Base-by-base conservation (phyloP, 2,329 filamentous ascomycete species). In the Juglanconis oblonga region DNA sequence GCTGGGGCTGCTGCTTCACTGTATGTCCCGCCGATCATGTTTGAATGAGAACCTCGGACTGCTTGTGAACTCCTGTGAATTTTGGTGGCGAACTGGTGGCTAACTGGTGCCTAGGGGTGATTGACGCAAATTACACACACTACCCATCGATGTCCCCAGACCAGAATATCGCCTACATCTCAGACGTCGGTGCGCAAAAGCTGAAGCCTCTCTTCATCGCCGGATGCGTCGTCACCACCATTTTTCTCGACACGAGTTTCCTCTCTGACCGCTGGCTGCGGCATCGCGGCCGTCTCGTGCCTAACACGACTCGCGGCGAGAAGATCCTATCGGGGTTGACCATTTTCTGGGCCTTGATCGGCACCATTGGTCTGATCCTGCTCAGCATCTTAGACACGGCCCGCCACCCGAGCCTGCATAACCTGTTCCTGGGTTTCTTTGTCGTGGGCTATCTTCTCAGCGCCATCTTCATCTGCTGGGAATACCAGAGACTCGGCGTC, bases 391-490 rank as follows among this genome's bases (percentile, higher is more conserved):
- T 96, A 73, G 92, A 98, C 73, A 95, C 91, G 0, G 74, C 81
- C n/a, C 77, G 79, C 58, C 85, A 97, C 71, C 80, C 81, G 1
- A 74, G 67, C 1, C 71, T 90, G 60, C 95, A 99, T 72, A 81
- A 91, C 68, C 78, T 86, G 2, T 96, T 96, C 75, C 77, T 99
- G 40, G 75, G 84, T 1, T 74, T 97, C 55, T 99, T 99, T 73
- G 91, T 97, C 71, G 86, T 74, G 13, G 95, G 92, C 38, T 98
- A 96, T 73, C 79, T 97, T 57, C 71, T 97, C 57, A 91, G 88
- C 4, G 93, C 94, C 58, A 82, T 97, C 66, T 94, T 93, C 74
- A 89, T 94, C 65, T 97, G 93, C 78, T 87, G 86, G 77, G 92
- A 97, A 73, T 97, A 96, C 73, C 89, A 95, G 69, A 87, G 91